Evolutionary conservation across 805 yeast genomes (phyloP).

Genomic region (Soucietia sequanensis): DNA sequence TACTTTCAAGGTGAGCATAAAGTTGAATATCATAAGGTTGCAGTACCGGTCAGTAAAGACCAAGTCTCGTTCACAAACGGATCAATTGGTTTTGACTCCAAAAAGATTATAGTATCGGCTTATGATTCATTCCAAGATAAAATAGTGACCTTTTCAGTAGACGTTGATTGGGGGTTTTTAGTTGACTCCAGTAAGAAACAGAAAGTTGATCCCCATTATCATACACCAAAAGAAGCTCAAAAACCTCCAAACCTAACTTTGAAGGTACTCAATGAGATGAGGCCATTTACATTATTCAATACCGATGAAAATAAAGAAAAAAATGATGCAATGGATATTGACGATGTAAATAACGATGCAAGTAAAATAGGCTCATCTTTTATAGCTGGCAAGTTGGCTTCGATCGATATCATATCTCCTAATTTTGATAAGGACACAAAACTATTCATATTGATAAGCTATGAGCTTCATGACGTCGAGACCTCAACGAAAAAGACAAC

Average conservation of each 20-base stretch:
- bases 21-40: slow-evolving; percentile 50
- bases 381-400: slow-evolving; percentile 13
- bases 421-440: slow-evolving; percentile 39
- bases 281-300: slow-evolving; percentile 14
- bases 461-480: slow-evolving; percentile 21
- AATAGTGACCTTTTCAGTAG: slow-evolving; percentile 42
- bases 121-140: slow-evolving; percentile 33
- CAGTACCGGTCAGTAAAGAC: slow-evolving; percentile 20
- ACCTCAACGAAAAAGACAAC: slow-evolving; percentile 13
- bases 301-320: slow-evolving; percentile 9
- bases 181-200: slow-evolving; percentile 46
- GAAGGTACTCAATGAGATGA: slow-evolving; percentile 31
- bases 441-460: slow-evolving; percentile 47
- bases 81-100: slow-evolving; percentile 55
- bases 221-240: slow-evolving; percentile 47
- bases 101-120: slow-evolving; percentile 42
- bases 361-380: neutral
- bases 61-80: slow-evolving; percentile 28
- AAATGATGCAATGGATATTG: slow-evolving; percentile 17
- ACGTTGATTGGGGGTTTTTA: slow-evolving; percentile 57
- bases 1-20: slow-evolving; percentile 67
- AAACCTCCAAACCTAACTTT: slow-evolving; percentile 39
- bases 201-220: slow-evolving; percentile 46
- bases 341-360: slow-evolving; percentile 3
- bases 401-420: slow-evolving; percentile 48